Conservation (phyloP, 1,284 basidiomycete species). For the Inonotus obliquus region DNA sequence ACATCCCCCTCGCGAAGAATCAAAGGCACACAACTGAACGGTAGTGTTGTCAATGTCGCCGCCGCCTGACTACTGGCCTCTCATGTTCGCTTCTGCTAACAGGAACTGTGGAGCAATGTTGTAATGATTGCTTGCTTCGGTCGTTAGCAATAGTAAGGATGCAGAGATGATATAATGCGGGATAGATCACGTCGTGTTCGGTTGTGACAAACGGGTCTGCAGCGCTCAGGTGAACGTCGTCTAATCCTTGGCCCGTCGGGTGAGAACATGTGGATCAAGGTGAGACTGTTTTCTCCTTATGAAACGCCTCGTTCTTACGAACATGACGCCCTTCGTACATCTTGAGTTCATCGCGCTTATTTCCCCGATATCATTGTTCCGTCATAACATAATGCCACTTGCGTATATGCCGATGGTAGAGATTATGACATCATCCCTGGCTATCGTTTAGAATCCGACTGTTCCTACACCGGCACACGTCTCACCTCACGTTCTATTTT, state of each 20-base stretch:
- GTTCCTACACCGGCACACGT: too few relatives aligned
- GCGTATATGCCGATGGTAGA: too few relatives aligned
- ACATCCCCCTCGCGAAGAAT: not conserved
- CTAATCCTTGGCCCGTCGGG: not conserved
- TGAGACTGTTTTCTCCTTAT: too few relatives aligned
- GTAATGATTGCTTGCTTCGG: not conserved
- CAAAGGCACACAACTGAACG: not conserved
- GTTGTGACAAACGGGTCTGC: not conserved
- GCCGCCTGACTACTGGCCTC: not conserved
- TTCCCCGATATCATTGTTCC: too few relatives aligned
- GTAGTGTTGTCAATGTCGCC: not conserved
- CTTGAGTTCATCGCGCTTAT: too few relatives aligned
- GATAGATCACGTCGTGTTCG: not conserved
- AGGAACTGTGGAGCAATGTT: not conserved
- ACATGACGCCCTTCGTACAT: too few relatives aligned
- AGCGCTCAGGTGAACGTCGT: not conserved
- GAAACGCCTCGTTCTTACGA: too few relatives aligned
- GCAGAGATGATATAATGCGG: not conserved
- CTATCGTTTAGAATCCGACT: too few relatives aligned
- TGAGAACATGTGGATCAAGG: not conserved
- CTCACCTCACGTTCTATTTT: too few relatives aligned
- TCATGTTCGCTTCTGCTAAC: not conserved
- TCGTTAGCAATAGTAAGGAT: not conserved
- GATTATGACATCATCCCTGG: too few relatives aligned
- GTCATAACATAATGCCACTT: too few relatives aligned